Conservation (phyloP, 352 stramenopile genomes). For the Phytophthora foliorum region DNA sequence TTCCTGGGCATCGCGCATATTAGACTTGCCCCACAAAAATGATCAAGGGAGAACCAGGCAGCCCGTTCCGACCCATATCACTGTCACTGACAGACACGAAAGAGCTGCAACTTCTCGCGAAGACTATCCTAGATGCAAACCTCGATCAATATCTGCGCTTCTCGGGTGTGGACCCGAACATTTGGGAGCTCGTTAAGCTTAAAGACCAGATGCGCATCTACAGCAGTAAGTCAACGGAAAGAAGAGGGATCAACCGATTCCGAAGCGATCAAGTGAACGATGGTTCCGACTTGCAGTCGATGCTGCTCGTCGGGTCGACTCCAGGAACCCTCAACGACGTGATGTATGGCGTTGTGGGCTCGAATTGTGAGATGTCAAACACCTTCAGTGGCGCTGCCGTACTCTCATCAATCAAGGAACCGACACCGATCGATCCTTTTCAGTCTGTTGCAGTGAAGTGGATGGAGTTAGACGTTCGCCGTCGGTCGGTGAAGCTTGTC, state of each 20-base stretch:
- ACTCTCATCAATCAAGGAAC: constrained; percentile 42
- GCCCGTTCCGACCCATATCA: constrained; percentile 39
- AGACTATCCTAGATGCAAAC: constrained; percentile 39
- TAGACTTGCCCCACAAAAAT: background rate
- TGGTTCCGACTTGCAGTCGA: constrained; percentile 17
- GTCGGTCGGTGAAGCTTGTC: constrained; percentile 46
- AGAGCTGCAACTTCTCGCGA: constrained; percentile 36
- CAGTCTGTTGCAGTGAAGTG: constrained; percentile 37
- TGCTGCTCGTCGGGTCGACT: constrained; percentile 38
- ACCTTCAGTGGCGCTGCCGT: constrained; percentile 41
- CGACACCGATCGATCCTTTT: constrained; percentile 51
- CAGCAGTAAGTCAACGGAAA: background rate
- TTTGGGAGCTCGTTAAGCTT: constrained; percentile 39
- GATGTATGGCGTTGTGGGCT: constrained; percentile 41
- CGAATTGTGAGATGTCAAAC: constrained; percentile 13
- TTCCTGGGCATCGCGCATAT: background rate
- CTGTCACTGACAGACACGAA: constrained; percentile 28
- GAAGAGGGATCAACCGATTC: background rate
- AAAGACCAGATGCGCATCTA: constrained; percentile 34
- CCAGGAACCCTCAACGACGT: constrained; percentile 37
- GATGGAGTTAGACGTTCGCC: constrained; percentile 42
- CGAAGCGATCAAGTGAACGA: background rate
- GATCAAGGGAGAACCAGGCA: background rate
- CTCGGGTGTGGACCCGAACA: constrained; percentile 6
- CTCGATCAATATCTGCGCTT: constrained; percentile 44